phyloP scores from a whole-genome alignment of 2,329 filamentous ascomycete species.

The Hortaea werneckii region DNA sequence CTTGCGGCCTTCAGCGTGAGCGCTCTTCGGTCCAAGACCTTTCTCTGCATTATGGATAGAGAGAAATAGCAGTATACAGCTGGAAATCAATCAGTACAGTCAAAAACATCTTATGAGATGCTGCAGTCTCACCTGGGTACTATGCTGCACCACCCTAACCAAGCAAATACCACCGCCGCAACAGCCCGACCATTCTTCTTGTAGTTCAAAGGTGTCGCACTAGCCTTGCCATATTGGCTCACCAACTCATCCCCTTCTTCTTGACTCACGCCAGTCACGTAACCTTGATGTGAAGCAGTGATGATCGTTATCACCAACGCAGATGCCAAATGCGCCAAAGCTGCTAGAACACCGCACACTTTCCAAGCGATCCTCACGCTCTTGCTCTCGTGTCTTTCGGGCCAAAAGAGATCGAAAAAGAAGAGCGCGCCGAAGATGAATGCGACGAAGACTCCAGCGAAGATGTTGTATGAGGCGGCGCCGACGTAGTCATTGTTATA shows the following conservation, averaged over 20 bases:
- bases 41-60: conserved; percentile 30
- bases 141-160: conserved; percentile 34
- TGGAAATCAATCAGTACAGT: conserved; percentile 8
- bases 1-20: conserved; percentile 21
- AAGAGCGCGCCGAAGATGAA: conserved; percentile 50
- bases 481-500: conserved; percentile 49
- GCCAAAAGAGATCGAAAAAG: conserved; percentile 55
- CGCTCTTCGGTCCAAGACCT: conserved; percentile 28
- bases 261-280: conserved; percentile 33
- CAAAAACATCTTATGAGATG: neutral
- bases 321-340: conserved; percentile 37
- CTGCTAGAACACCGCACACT: conserved; percentile 40
- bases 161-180: conserved; percentile 43
- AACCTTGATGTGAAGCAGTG: conserved; percentile 36
- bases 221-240: conserved; percentile 23
- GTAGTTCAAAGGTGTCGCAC: conserved; percentile 35
- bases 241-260: conserved; percentile 20
- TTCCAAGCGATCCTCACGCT: conserved; percentile 46
- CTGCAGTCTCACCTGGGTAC: conserved; percentile 4
- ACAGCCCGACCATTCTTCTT: conserved; percentile 40
- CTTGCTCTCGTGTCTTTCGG: conserved; percentile 41
- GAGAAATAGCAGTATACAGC: conserved; percentile 30
- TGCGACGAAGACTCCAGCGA: conserved; percentile 47
- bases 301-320: conserved; percentile 44
- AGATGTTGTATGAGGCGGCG: conserved; percentile 48